Conservation (phyloP, 495 filamentous ascomycete genomes). For the Cercophora scortea region DNA sequence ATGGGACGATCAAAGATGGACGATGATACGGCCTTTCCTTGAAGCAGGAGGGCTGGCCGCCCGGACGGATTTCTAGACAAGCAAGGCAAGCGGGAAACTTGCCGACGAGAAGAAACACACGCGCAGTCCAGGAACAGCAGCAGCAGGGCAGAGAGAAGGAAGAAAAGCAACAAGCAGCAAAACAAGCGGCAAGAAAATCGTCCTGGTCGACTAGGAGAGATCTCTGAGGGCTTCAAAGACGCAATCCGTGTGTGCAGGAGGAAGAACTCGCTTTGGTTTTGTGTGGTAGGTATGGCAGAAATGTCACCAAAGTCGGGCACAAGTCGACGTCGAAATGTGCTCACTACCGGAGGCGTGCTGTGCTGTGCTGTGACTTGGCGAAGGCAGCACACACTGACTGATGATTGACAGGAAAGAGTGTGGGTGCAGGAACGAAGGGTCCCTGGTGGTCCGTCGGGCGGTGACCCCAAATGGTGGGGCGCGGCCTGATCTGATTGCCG, state of each 20-base stretch:
- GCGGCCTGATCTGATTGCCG: too few relatives aligned
- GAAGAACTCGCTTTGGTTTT: background rate
- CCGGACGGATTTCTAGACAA: background rate
- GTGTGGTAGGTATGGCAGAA: too few relatives aligned
- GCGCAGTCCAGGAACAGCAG: background rate
- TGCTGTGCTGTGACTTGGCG: background rate
- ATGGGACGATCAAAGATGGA: too few relatives aligned
- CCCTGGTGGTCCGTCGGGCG: too few relatives aligned
- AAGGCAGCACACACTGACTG: too few relatives aligned
- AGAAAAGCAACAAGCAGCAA: background rate
- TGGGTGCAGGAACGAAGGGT: too few relatives aligned
- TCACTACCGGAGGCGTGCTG: background rate
- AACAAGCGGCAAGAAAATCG: constrained; percentile 2
- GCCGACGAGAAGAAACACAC: constrained; percentile 1
- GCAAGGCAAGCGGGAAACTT: constrained; percentile 5
- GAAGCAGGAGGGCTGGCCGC: background rate
- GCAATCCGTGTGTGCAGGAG: background rate
- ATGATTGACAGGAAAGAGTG: too few relatives aligned
- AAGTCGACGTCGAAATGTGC: constrained; percentile 1
- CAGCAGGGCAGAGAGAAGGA: background rate
- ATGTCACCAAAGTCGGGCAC: constrained; percentile 6
- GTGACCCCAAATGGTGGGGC: too few relatives aligned
- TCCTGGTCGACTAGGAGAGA: background rate
- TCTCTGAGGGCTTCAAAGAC: background rate
- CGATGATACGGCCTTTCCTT: background rate